Base-by-base conservation (phyloP, 805 yeast genomes). In the Candida palmyrensis region DNA sequence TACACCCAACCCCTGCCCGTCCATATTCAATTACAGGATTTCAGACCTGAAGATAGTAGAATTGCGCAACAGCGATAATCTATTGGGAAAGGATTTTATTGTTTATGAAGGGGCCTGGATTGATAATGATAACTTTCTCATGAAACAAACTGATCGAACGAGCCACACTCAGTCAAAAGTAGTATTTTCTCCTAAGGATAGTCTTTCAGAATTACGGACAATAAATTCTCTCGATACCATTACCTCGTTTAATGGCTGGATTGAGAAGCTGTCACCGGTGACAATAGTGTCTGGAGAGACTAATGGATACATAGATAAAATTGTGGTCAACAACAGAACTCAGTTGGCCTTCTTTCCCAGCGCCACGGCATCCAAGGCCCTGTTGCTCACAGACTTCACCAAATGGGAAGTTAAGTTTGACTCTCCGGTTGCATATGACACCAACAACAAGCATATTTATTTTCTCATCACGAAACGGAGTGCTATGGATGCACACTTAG, bases 301-400 rank as follows among this genome's bases (percentile, higher is more conserved):
- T 31, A 41, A 55, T 30, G 83, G 85, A 0, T 92, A 90, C 55
- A 69, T 92, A 36, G 98, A 92, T 55, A 69, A 84, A 4, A 61
- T 75, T 8, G 74, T 71, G 12, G 60, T 59, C 21, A 59, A 75
- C 39, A 77, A 77, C 0, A 75, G 59, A 51, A 73, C 69, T 37
- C 97, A 89, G 53, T 62, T 92, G 39, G 97, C 84, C 0, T 84
- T 79, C 52, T 92, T 76, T 53, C 65, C 82, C 3, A 82, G 88
- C 6, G 73, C 85, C 2, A 43, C 53, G 6, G 45, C 72, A 9
- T 42, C 51, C 0, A 48, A 50, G 2, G 68, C 68, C 25, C 52
- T 79, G 6, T 49, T 81, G n/a, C 65, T 94, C 3, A 31, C 41
- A 0, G 37, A 57, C 3, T 92, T 95, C 11, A 18, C 17, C 14